These are phyloP conservation scores for Colletotrichum higginsianum DNA, from an alignment of 2,329 filamentous ascomycete species.

Conservation along the genomic window DNA sequence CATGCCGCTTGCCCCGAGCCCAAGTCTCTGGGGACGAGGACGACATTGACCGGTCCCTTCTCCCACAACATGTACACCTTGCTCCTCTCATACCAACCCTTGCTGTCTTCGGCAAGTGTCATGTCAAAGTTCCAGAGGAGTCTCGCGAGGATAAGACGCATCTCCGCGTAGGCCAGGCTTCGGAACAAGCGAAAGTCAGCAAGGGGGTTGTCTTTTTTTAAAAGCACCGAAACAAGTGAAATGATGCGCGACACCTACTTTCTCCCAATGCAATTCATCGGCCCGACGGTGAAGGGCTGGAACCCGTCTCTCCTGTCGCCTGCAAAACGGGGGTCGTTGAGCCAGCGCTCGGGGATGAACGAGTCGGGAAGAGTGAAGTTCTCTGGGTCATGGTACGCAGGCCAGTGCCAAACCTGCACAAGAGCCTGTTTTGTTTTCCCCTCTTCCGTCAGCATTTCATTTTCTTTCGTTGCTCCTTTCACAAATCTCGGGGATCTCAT, in stretches of 20 bases:
- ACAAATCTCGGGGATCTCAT: no score
- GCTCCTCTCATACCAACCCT: constrained; percentile 56
- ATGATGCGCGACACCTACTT: constrained; percentile 55
- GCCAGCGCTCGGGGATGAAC: constrained; percentile 64
- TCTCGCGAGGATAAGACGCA: constrained; percentile 62
- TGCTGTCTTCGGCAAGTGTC: constrained; percentile 51
- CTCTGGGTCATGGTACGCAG: constrained; percentile 49
- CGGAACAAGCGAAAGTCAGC: background rate
- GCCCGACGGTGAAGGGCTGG: constrained; percentile 64
- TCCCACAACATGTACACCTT: constrained; percentile 57
- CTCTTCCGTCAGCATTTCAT: background rate
- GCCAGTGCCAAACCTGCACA: constrained; percentile 45
- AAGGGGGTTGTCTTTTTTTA: no score
- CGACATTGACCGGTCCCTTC: constrained; percentile 44
- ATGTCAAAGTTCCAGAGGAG: constrained; percentile 64
- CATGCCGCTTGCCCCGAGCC: background rate
- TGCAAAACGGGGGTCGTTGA: constrained; percentile 33
- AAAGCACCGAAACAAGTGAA: constrained; percentile 46
- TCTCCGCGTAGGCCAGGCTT: constrained; percentile 62
- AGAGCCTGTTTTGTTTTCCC: constrained; percentile 31
- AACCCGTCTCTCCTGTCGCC: constrained; percentile 59
- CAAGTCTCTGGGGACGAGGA: constrained; percentile 4
- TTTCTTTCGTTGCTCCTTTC: background rate
- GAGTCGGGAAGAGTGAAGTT: constrained; percentile 51
- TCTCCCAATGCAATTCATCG: constrained; percentile 65